Base-by-base conservation (phyloP, 2,329 filamentous ascomycete genomes). In the Aspergillus sp. region DNA sequence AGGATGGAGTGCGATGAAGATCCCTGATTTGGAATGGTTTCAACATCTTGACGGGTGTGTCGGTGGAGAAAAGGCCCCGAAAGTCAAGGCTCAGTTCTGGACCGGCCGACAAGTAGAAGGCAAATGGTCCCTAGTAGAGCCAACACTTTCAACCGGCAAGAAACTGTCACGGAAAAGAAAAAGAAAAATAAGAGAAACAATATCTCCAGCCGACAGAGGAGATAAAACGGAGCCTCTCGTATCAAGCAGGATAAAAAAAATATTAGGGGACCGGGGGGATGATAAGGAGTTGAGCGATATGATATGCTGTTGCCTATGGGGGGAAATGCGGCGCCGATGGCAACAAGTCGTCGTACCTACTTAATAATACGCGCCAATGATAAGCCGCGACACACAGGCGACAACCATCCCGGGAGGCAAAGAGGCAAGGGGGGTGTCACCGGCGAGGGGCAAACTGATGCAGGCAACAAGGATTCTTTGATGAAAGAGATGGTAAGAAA, bases 1-100 rank as follows among this genome's bases (percentile, higher is more conserved):
- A n/a, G n/a, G 64, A 59, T 42, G 63, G 55, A 54, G 66, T 63
- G 49, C 55, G 62, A 56, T 71, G 68, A 49, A 78, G 70, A 63
- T 75, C 71, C 62, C 68, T 75, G 61, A 79, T 75, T 58, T 73
- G 71, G 56, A 79, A 79, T 20, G 75, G 76, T 54, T 76, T 75
- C 65, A 78, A 66, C 75, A 77, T 78, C 29, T 53, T 63, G 54
- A 45, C 58, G 56, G 50, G 42, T 22, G 49, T 31, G 52, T 22
- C 58, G 57, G 46, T 36, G 31, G 26, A 45, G 46, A 55, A 42
- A 54, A 29, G 54, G 39, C 51, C 47, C 47, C 29, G 29, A 20
- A 42, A 54, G 11, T 20, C 18, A 49, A n/a, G 26, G 9, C 32
- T 7, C 36, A 51, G 26, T 46, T 20, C 29, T 53, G 29, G 36